phyloP scores from a whole-genome alignment of 192 early-diverging fungal species.

The Backusella liffmaniae region DNA sequence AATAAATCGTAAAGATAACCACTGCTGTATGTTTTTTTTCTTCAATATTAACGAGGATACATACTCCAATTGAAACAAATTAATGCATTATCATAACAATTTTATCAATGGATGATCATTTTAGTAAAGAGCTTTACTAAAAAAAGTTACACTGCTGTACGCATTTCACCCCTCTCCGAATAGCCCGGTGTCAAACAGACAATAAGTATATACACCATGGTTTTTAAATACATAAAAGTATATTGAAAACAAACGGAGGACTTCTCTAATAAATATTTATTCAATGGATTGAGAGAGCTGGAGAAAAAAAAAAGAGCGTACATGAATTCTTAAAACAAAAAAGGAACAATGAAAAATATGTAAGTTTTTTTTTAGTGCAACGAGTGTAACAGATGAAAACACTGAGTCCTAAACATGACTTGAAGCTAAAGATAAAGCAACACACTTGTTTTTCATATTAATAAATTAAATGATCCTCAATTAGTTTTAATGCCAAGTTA shows the following conservation, averaged over 20 bases:
- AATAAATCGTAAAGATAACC: background rate
- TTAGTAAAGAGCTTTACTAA: background rate
- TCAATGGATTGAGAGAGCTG: background rate
- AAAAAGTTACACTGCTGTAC: background rate
- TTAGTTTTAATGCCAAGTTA: no score
- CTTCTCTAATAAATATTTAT: background rate
- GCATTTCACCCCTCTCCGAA: background rate
- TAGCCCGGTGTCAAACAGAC: background rate
- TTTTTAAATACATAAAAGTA: background rate
- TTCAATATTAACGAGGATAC: background rate
- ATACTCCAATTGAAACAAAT: background rate
- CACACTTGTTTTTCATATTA: no score
- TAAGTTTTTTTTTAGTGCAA: no score
- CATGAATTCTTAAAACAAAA: no score
- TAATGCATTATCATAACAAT: background rate
- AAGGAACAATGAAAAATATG: no score
- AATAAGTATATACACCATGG: background rate
- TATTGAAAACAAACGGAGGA: background rate
- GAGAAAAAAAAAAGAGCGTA: background rate
- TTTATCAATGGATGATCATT: background rate
- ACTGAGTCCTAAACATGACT: no score
- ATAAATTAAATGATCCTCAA: no score
- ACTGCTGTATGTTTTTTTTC: background rate
- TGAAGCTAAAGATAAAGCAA: no score
- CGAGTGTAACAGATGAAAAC: no score